Percentiles rank a stretch among this genome's conserved stretches.
phyloP scores from a whole-genome alignment of 768 basidiomycete species.

The Suillus clintonianus region DNA sequence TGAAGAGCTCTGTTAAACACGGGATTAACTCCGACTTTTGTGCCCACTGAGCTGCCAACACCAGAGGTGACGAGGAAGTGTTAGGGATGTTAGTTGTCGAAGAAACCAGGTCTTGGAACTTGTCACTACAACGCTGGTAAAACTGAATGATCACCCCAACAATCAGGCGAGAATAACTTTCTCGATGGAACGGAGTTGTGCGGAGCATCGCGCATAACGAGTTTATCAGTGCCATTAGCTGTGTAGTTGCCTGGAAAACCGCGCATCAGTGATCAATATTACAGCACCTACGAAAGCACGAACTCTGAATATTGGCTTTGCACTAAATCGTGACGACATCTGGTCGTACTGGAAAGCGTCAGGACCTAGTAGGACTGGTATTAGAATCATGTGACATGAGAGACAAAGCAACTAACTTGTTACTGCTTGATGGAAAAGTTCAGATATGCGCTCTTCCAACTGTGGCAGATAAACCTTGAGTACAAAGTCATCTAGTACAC shows the following conservation, averaged over 20 bases:
- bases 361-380: slow-evolving; percentile 48
- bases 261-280: slow-evolving; percentile 4
- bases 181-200: slow-evolving; percentile 90
- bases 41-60: slow-evolving; percentile 80
- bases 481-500: slow-evolving; percentile 90
- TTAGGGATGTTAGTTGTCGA: slow-evolving; percentile 29
- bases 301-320: slow-evolving; percentile 81
- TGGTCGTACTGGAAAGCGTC: slow-evolving; percentile 89
- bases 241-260: slow-evolving; percentile 68
- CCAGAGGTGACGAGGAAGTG: slow-evolving; percentile 45
- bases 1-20: slow-evolving; percentile 68
- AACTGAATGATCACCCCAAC: slow-evolving; percentile 94
- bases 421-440: slow-evolving; percentile 84
- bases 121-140: slow-evolving; percentile 90
- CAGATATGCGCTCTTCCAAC: slow-evolving; percentile 89
- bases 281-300: slow-evolving; percentile 6
- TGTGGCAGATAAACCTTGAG: slow-evolving; percentile 91
- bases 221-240: slow-evolving; percentile 87
- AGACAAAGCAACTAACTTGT: slow-evolving; percentile 50
- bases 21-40: slow-evolving; percentile 78
- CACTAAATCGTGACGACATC: slow-evolving; percentile 59
- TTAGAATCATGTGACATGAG: background rate
- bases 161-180: slow-evolving; percentile 93
- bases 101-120: slow-evolving; percentile 75
- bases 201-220: slow-evolving; percentile 90